Percentiles rank a stretch among this genome's conserved stretches.
Conservation (phyloP, 2,329 filamentous ascomycete species). For the Colletotrichum magnum region DNA sequence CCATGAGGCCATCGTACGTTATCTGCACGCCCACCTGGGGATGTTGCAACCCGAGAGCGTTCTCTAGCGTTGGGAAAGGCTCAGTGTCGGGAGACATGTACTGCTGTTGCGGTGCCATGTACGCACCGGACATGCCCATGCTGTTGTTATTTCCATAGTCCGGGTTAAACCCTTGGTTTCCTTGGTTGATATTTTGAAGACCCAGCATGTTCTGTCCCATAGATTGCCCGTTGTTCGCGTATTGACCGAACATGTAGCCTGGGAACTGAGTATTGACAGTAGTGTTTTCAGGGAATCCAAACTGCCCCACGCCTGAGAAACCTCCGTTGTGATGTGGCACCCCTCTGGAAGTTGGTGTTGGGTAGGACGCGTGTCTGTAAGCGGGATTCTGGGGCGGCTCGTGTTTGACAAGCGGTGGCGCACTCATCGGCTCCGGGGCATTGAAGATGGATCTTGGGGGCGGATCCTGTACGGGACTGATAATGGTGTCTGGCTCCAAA, state of each 20-base stretch:
- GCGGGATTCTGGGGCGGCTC: constrained; percentile 44
- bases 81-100: constrained; percentile 53
- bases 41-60: constrained; percentile 55
- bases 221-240: constrained; percentile 15
- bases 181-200: constrained; percentile 23
- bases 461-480: constrained; percentile 76
- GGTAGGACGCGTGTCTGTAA: constrained; percentile 23
- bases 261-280: constrained; percentile 21
- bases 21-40: constrained; percentile 44
- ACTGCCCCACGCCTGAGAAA: constrained; percentile 5
- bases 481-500: constrained; percentile 73
- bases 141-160: constrained; percentile 45
- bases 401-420: constrained; percentile 46
- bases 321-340: constrained; percentile 11
- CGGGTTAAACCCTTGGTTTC: constrained; percentile 40
- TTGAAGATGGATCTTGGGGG: constrained; percentile 55
- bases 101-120: constrained; percentile 44
- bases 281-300: constrained; percentile 9
- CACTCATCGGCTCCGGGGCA: constrained; percentile 48
- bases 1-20: constrained; percentile 51
- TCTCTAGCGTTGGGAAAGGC: constrained; percentile 52
- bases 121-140: constrained; percentile 50
- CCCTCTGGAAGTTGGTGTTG: constrained; percentile 13
- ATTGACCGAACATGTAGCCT: constrained; percentile 31
- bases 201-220: constrained; percentile 30